Evolutionary conservation across 2,329 filamentous ascomycete species (phyloP), one percentile per base, ranked within the genome.

Genomic region (Massarina eburnea): DNA sequence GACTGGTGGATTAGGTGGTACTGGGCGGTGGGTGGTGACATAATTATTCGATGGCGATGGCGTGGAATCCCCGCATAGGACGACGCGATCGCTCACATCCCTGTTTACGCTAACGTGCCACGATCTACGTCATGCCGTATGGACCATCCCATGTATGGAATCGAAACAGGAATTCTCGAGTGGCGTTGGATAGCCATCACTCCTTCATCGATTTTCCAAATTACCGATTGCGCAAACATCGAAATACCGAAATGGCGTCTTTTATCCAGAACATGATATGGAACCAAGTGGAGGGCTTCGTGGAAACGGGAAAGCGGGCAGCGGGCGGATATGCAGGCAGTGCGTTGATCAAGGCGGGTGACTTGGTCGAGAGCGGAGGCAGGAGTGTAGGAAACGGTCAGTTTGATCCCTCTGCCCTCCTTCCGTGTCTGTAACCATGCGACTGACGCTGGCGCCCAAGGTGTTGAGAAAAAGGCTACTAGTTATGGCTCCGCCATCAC

Each of bases 251-350:
- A 22, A 66, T 64, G 62, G 52, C 61, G 27, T 49, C 54, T 35
- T 70, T 71, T 45, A 61, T 71, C 30, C 55, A 62, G 43, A 68
- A 70, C 45, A 70, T 71, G 36, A 48, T 71, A 26, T 66, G 64
- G 59, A 69, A 68, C 48, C 67, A 62, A 17, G 61, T 71, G 14
- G 58, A 61, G 18, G 68, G 68, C 2, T 70, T 70, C 38, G 66
- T 71, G 1, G 66, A 70, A 30, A 66, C 64, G 1, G 68, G 66
- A 9, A 69, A 59, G 41, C 56, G 63, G 22, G 61, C 66, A 8
- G 68, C 58, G 14, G 68, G 68, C 7, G 67, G 64, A 39, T 71
- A 62, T 48, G 68, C 67, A 3, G 68, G 68, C 4, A 65, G 70
- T 49, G 67, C 66, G 1, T 47, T 71, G 48, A 67, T 67, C 37